These are phyloP conservation scores for Stellera chamaejasme DNA, from an alignment of 345 rosid genomes.

Conservation along the genomic window DNA sequence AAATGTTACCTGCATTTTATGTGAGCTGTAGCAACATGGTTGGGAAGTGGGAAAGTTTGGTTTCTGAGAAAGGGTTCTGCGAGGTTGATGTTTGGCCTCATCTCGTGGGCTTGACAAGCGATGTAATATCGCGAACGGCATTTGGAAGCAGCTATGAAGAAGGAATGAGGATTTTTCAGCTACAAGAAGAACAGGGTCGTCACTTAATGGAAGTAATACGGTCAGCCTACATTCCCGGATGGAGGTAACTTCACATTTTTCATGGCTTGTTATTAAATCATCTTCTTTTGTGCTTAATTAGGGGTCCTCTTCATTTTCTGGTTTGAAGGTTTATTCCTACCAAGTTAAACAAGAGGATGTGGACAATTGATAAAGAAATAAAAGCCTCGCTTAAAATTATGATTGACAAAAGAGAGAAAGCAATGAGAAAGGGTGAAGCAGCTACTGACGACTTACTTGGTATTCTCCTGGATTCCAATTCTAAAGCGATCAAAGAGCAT, in stretches of 20 bases:
- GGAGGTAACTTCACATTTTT: slow-evolving; percentile 33
- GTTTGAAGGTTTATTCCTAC: slow-evolving; percentile 45
- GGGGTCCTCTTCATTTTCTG: not conserved
- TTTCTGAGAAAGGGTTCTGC: not conserved
- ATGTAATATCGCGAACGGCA: slow-evolving; percentile 34
- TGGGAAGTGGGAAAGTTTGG: slow-evolving; percentile 13
- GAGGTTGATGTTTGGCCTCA: slow-evolving; percentile 24
- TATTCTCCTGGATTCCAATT: slow-evolving; percentile 30
- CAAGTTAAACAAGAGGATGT: slow-evolving; percentile 31
- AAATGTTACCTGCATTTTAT: slow-evolving; percentile 14
- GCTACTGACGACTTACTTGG: slow-evolving; percentile 32
- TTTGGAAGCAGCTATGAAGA: slow-evolving; percentile 72
- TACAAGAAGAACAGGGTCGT: slow-evolving; percentile 35
- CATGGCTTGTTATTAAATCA: not conserved
- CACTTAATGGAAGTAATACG: slow-evolving; percentile 22
- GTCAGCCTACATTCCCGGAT: slow-evolving; percentile 43
- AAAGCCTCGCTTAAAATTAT: slow-evolving; percentile 23
- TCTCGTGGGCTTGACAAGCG: slow-evolving; percentile 15
- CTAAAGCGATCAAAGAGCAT: slow-evolving; percentile 16
- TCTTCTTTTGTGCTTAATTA: not conserved
- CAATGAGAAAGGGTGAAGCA: slow-evolving; percentile 22
- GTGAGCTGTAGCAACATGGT: slow-evolving; percentile 15
- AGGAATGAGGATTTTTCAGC: slow-evolving; percentile 52
- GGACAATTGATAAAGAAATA: slow-evolving; percentile 20
- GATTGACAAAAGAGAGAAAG: slow-evolving; percentile 28